These are phyloP conservation scores for Dothideomycetes sp. DNA, from an alignment of 2,329 filamentous ascomycete species.

Conservation along the genomic window DNA sequence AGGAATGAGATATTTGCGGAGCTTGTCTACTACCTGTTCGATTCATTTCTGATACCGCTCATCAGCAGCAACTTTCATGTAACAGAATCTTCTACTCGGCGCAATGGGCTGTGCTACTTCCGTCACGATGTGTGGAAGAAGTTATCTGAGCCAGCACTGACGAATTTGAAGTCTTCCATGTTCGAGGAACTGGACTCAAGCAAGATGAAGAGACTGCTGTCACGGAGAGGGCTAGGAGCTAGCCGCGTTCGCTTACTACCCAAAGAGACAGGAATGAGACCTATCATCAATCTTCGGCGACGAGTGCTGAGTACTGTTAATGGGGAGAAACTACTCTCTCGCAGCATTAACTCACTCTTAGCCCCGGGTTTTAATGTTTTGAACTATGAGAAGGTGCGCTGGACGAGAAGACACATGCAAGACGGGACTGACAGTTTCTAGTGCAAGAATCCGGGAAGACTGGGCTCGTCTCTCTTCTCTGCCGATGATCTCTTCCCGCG, in stretches of 20 bases:
- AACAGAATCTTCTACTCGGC: constrained; percentile 74
- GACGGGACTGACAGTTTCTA: constrained; percentile 10
- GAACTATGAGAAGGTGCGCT: constrained; percentile 62
- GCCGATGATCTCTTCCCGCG: constrained; percentile 68
- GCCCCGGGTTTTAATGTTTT: constrained; percentile 66
- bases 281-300: constrained; percentile 77
- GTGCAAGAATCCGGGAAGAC: constrained; percentile 35
- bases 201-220: constrained; percentile 47
- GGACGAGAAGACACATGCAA: neutral
- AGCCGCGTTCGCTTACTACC: constrained; percentile 74
- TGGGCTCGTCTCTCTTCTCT: constrained; percentile 76
- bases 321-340: constrained; percentile 44
- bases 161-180: constrained; percentile 56
- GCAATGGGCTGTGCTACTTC: constrained; percentile 82
- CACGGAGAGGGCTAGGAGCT: constrained; percentile 57
- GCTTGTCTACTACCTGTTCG: constrained; percentile 84
- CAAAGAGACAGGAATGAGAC: constrained; percentile 63
- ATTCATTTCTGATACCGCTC: constrained; percentile 80
- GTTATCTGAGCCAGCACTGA: constrained; percentile 62
- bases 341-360: constrained; percentile 60
- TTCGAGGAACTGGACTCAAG: constrained; percentile 63
- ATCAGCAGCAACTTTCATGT: constrained; percentile 85
- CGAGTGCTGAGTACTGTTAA: constrained; percentile 43
- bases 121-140: constrained; percentile 84
- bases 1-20: constrained; percentile 70